Evolutionary conservation across 2,329 filamentous ascomycete genomes (phyloP).

Genomic region (Aspergillus sp.): DNA sequence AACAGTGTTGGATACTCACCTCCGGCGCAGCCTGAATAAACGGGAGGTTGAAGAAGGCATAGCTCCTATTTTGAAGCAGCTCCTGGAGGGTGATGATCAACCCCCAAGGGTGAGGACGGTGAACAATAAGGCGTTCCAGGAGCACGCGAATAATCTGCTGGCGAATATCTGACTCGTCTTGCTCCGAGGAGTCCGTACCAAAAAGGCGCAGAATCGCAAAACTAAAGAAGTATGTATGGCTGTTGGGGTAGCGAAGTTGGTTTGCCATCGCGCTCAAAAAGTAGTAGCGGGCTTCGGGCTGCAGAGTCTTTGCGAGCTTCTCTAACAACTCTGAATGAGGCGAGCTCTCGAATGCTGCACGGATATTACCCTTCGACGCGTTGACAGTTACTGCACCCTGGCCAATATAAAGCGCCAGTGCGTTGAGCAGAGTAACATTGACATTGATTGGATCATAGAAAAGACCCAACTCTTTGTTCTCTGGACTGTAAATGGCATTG

Average conservation of each 20-base stretch:
- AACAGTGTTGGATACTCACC: constrained; percentile 50
- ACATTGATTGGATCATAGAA: constrained; percentile 67
- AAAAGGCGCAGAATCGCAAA: constrained; percentile 83
- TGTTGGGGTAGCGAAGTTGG: constrained; percentile 86
- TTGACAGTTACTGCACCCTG: constrained; percentile 66
- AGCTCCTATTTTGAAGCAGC: constrained; percentile 85
- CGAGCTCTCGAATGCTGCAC: constrained; percentile 63
- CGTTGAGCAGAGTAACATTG: constrained; percentile 72
- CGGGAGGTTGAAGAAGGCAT: constrained; percentile 87
- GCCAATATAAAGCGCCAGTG: constrained; percentile 80
- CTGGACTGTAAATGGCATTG: constrained; percentile 65
- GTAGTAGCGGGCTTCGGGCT: constrained; percentile 78
- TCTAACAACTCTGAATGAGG: constrained; percentile 72
- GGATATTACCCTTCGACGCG: constrained; percentile 56
- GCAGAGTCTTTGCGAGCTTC: constrained; percentile 72
- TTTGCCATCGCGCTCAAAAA: constrained; percentile 83
- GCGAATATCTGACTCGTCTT: constrained; percentile 77
- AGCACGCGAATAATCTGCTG: constrained; percentile 89
- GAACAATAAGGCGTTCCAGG: constrained; percentile 81
- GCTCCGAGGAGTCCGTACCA: constrained; percentile 65
- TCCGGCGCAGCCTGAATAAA: constrained; percentile 90
- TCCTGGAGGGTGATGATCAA: constrained; percentile 85
- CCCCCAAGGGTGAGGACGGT: constrained; percentile 95
- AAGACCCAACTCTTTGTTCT: constrained; percentile 60
- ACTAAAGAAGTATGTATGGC: constrained; percentile 89